Evolutionary conservation across 768 basidiomycete genomes (phyloP).

Genomic region (Leucogyrophana mollusca): DNA sequence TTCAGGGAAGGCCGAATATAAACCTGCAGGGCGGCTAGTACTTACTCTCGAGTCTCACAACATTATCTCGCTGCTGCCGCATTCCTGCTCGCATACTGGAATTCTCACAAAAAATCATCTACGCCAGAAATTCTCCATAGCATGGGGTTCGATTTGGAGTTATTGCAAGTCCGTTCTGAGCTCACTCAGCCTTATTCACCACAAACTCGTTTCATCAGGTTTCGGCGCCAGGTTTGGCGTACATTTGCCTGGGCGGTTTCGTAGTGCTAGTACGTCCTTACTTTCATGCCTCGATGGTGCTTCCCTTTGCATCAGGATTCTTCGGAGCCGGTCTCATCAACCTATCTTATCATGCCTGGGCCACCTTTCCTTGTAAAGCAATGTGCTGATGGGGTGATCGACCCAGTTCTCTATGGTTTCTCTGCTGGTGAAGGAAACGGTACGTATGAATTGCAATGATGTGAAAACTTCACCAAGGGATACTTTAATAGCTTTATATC

Average conservation of each 20-base stretch:
- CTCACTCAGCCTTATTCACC: not conserved
- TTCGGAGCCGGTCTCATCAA: slow-evolving; percentile 33
- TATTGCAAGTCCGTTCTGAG: slow-evolving; percentile 25
- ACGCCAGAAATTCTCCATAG: no score
- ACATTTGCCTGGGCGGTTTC: slow-evolving; percentile 62
- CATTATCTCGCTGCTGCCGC: no score
- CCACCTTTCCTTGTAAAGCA: not conserved
- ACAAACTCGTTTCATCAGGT: slow-evolving; percentile 41
- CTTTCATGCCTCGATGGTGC: not conserved
- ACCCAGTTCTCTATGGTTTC: slow-evolving; percentile 81
- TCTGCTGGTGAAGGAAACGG: slow-evolving; percentile 79
- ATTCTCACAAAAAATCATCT: no score
- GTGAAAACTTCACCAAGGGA: not conserved
- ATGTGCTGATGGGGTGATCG: not conserved
- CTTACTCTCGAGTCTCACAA: no score
- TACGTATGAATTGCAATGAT: slow-evolving; percentile 22
- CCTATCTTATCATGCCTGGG: no score
- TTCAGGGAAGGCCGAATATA: no score
- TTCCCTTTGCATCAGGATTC: slow-evolving; percentile 4
- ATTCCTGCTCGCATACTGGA: no score
- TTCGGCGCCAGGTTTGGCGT: slow-evolving; percentile 51
- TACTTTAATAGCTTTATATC: slow-evolving; percentile 62
- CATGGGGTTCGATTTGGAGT: slow-evolving; percentile 9
- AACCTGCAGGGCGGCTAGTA: no score
- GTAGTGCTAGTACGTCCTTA: slow-evolving; percentile 40